phyloP scores from a whole-genome alignment of 2,329 filamentous ascomycete species.

The Arthrinium puccinioides region DNA sequence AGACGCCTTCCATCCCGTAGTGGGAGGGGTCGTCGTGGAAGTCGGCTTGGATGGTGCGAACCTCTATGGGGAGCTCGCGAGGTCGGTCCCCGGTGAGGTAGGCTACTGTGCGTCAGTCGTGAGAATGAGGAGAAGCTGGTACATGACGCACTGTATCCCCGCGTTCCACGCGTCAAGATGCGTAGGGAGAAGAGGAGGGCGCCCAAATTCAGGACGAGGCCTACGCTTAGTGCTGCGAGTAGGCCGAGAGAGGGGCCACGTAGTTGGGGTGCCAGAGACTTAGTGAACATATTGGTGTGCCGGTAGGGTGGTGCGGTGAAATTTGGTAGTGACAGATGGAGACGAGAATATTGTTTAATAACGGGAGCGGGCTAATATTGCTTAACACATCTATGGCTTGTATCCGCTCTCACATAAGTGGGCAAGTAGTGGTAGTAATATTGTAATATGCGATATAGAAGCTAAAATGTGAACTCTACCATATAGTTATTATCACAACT shows the following conservation, averaged over 20 bases:
- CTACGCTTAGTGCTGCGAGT: background rate
- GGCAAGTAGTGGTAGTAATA: no score
- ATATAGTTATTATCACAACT: no score
- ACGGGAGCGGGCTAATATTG: no score
- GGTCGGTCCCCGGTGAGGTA: background rate
- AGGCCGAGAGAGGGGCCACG: background rate
- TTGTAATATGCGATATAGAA: no score
- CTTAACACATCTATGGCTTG: no score
- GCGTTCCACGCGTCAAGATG: background rate
- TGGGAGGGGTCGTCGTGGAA: background rate
- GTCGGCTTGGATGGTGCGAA: background rate
- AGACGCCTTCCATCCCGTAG: background rate
- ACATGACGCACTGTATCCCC: background rate
- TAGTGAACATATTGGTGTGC: background rate
- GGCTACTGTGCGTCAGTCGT: background rate
- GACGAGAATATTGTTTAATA: no score
- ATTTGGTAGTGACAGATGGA: no score
- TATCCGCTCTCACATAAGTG: no score
- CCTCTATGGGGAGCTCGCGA: background rate
- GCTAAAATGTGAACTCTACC: no score
- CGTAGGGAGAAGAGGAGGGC: background rate
- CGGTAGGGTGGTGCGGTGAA: no score
- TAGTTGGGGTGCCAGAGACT: background rate
- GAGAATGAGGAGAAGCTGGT: background rate
- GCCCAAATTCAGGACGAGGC: background rate